Base-by-base conservation (phyloP, 1,284 basidiomycete genomes). In the Cutaneotrichosporon mucoides region DNA sequence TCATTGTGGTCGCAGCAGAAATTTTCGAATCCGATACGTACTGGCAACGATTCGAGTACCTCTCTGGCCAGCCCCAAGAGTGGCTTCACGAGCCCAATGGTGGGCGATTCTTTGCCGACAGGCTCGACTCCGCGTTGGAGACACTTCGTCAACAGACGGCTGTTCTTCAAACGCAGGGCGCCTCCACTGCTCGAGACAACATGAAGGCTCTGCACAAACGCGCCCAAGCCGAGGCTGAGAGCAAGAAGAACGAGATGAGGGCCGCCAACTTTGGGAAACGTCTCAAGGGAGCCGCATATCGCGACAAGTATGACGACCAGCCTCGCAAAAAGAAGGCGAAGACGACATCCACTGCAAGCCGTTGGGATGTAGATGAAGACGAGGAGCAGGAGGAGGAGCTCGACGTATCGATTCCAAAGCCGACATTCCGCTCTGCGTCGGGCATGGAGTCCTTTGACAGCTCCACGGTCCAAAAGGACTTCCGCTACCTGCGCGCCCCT, bases 71-170 rank as follows among this genome's bases (percentile, higher is more conserved):
- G 41, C 73, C 74, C 7, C 67, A 72, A 48, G 72, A 66, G 13
- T 76, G 73, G 73, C 59, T 76, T 6, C 62, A 61, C 50, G 74
- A 76, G 55, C 66, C 66, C 50, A 51, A 68, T 12, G 89, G 91
- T 12, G 90, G 90, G 7, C 85, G 92, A n/a, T 91, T 92, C 79
- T 94, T 94, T 81, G 86, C 88, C 52, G 86, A 88, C 13, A 84
- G 88, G 37, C 80, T 95, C 16, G 84, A 88, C 37, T 82, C 84
- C 24, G 82, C 84, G 15, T 76, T 89, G 51, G 76, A 79, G 8
- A 80, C 83, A 1, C 79, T 95, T 34, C 80, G 81, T 63, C 76
- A 73, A 3, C 90, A 94, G 66, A 85, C 88, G 1, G 84, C 88
- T 44, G 79, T 83, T 10, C 82, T 85, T 60, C 79, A 83, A 35